phyloP scores from a whole-genome alignment of 371 early-diverging fungal genomes.

The Saksenaea vasiformis region DNA sequence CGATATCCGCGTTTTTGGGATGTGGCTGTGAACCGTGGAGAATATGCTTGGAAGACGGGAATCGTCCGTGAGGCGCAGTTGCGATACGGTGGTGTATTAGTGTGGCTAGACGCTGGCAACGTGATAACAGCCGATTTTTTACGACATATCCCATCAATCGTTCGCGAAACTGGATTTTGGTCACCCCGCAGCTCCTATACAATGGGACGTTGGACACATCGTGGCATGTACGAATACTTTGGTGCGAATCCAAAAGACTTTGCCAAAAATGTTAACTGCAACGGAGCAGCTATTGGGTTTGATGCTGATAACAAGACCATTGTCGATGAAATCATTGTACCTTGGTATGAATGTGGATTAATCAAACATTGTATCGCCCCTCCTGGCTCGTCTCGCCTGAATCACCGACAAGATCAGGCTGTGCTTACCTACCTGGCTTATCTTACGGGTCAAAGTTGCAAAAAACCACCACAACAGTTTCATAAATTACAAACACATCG shows the following conservation, averaged over 20 bases:
- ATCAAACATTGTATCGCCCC: conserved; percentile 66
- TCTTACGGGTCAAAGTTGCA: conserved; percentile 39
- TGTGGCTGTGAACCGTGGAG: conserved; percentile 57
- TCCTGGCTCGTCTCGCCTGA: conserved; percentile 55
- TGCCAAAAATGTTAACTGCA: conserved; percentile 57
- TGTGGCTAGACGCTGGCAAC: conserved; percentile 70
- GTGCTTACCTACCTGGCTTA: conserved; percentile 60
- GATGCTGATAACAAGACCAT: conserved; percentile 51
- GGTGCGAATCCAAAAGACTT: conserved; percentile 41
- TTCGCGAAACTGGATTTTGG: conserved; percentile 53
- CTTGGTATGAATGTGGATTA: conserved; percentile 60
- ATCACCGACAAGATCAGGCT: conserved; percentile 72
- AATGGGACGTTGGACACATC: conserved; percentile 61
- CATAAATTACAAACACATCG: conserved; percentile 40
- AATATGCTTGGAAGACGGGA: conserved; percentile 72
- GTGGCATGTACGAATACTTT: conserved; percentile 60
- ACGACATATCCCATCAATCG: conserved; percentile 40
- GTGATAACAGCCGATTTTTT: conserved; percentile 57
- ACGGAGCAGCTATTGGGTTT: conserved; percentile 64
- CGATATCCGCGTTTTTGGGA: conserved; percentile 67
- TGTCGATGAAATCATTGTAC: conserved; percentile 47
- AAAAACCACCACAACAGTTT: conserved; percentile 25
- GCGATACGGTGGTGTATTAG: conserved; percentile 48
- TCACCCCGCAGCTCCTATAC: conserved; percentile 55
- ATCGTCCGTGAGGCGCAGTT: conserved; percentile 59